A percentile compares a stretch with the other conserved stretches of the same genome.
Conservation (phyloP, 768 basidiomycete genomes). For the Tulasnella sp. region DNA sequence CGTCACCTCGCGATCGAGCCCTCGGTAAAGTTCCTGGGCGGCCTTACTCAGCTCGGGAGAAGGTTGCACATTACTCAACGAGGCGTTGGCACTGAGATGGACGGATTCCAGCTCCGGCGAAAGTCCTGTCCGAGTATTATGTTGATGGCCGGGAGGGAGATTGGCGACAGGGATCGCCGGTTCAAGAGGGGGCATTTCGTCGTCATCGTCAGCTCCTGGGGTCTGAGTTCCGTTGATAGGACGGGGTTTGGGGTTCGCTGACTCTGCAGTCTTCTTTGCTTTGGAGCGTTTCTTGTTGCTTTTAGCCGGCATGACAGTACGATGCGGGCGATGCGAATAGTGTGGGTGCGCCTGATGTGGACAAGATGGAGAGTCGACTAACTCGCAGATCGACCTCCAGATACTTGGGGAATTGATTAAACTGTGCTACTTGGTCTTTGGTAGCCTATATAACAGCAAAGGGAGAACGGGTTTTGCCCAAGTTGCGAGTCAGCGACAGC, state of each 20-base stretch:
- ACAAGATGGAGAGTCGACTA: not conserved
- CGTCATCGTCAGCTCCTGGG: not conserved
- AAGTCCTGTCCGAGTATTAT: conserved; percentile 25
- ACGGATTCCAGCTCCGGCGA: conserved; percentile 40
- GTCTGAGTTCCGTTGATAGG: not conserved
- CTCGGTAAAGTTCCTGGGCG: conserved; percentile 50
- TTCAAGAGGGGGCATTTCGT: conserved; percentile 4
- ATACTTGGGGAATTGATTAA: not conserved
- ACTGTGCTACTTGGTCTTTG: not conserved
- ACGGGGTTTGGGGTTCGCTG: not conserved
- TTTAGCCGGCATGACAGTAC: not conserved
- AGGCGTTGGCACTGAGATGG: conserved; percentile 36
- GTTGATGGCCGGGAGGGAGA: not conserved
- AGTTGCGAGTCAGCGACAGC: conserved; percentile 1
- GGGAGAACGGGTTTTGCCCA: not conserved
- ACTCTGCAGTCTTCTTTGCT: not conserved
- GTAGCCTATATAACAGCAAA: not conserved
- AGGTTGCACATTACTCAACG: conserved; percentile 29
- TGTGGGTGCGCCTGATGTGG: not conserved
- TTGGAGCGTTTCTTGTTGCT: conserved; percentile 2
- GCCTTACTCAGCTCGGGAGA: conserved; percentile 47
- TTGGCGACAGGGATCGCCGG: not conserved
- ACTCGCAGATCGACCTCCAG: not conserved
- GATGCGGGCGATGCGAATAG: not conserved
- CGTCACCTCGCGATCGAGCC: conserved; percentile 36